Conservation (phyloP, 2,329 filamentous ascomycete species). For the Aspergillus transmontanensis region DNA sequence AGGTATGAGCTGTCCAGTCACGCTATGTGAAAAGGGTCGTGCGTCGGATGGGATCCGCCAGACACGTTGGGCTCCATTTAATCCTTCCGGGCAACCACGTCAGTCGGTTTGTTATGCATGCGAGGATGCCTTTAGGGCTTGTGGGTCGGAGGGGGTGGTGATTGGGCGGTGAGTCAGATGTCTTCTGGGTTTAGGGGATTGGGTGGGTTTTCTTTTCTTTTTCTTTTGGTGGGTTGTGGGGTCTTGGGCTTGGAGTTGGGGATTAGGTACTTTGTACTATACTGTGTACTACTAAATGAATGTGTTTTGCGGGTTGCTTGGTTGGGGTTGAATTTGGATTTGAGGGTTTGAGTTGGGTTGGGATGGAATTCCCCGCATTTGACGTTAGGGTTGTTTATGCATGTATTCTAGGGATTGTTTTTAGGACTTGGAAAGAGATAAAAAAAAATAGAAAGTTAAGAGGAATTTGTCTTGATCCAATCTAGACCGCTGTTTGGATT, state of each 20-base stretch:
- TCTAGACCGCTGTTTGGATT: neutral
- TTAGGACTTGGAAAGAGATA: neutral
- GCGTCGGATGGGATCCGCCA: neutral
- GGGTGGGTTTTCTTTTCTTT: neutral
- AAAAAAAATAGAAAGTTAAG: too few species aligned
- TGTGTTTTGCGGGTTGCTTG: neutral
- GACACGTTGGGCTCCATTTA: neutral
- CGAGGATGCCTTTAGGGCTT: constrained; percentile 3
- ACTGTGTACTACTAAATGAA: too few species aligned
- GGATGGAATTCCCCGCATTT: neutral
- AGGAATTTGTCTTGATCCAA: too few species aligned
- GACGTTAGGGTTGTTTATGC: neutral
- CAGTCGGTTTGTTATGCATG: neutral
- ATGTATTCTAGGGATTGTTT: neutral
- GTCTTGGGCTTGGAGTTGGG: neutral
- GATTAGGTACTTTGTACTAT: neutral
- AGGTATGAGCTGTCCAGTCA: neutral
- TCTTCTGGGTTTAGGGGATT: neutral
- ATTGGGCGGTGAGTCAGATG: neutral
- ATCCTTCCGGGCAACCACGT: neutral
- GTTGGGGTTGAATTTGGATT: neutral
- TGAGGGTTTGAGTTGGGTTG: neutral
- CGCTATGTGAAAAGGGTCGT: neutral
- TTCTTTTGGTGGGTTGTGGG: neutral
- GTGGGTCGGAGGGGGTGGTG: neutral